Conservation (phyloP, 768 basidiomycete species). For the Cyclocybe aegerita region DNA sequence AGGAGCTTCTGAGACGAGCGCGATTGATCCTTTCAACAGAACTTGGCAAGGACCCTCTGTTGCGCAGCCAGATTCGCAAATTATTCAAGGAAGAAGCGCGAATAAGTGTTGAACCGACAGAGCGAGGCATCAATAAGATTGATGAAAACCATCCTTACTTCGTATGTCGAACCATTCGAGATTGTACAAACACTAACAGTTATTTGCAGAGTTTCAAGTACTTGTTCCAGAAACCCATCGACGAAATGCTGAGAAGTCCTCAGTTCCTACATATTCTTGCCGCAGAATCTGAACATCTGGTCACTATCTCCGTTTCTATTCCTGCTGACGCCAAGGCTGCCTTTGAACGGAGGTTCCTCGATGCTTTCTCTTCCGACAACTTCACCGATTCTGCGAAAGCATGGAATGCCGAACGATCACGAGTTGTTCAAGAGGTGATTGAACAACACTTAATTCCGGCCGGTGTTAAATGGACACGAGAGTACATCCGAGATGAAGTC, state of each 20-base stretch:
- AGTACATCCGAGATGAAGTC: constrained; percentile 86
- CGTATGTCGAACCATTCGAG: constrained; percentile 39
- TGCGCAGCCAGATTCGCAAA: constrained; percentile 76
- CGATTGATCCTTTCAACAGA: constrained; percentile 87
- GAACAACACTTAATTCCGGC: constrained; percentile 81
- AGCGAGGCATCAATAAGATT: constrained; percentile 77
- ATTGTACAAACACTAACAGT: not conserved
- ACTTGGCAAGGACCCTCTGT: constrained; percentile 87
- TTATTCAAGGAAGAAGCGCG: constrained; percentile 73
- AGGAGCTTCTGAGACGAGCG: constrained; percentile 71
- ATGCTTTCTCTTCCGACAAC: constrained; percentile 82
- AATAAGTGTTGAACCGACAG: constrained; percentile 83
- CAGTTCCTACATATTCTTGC: constrained; percentile 90
- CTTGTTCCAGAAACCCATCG: constrained; percentile 73
- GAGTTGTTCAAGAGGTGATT: constrained; percentile 76
- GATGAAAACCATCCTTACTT: constrained; percentile 72
- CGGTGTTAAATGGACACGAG: constrained; percentile 85
- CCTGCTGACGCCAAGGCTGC: constrained; percentile 59
- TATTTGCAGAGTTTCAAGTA: constrained; percentile 88
- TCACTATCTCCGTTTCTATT: constrained; percentile 72
- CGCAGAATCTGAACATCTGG: constrained; percentile 87
- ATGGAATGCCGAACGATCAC: constrained; percentile 87
- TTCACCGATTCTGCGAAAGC: constrained; percentile 82
- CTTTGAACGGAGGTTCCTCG: constrained; percentile 73
- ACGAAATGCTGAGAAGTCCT: constrained; percentile 63